Evolutionary conservation across 306 rosid species (phyloP).

Genomic region (Senna tora): DNA sequence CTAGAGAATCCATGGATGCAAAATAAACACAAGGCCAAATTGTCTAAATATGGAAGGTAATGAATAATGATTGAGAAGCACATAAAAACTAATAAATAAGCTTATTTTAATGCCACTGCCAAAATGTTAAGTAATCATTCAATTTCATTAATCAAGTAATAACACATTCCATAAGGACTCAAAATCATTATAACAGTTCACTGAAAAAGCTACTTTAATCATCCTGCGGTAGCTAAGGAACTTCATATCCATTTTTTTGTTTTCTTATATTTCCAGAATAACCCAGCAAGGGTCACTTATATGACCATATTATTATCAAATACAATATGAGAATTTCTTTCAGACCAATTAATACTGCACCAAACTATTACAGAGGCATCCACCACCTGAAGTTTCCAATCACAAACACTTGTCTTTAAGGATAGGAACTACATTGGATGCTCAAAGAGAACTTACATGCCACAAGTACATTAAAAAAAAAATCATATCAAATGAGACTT

Average conservation of each 20-base stretch:
- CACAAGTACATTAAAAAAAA: neutral
- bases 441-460: neutral
- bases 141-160: neutral
- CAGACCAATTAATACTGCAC: neutral
- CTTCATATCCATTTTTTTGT: neutral
- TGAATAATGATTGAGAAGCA: neutral
- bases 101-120: neutral
- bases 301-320: neutral
- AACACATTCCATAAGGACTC: neutral
- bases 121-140: neutral
- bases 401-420: neutral
- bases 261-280: neutral
- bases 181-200: no score
- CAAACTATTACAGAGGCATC: neutral
- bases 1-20: neutral
- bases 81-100: neutral
- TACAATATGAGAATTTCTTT: neutral
- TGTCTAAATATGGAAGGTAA: neutral
- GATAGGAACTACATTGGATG: neutral
- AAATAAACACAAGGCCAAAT: conserved; percentile 1
- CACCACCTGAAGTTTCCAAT: neutral
- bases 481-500: neutral
- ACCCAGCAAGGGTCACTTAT: neutral
- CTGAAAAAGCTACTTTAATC: no score
- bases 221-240: neutral